Evolutionary conservation across 2,329 filamentous ascomycete species (phyloP), one percentile per base, ranked within the genome.

Genomic region (Trichoderma sp.): DNA sequence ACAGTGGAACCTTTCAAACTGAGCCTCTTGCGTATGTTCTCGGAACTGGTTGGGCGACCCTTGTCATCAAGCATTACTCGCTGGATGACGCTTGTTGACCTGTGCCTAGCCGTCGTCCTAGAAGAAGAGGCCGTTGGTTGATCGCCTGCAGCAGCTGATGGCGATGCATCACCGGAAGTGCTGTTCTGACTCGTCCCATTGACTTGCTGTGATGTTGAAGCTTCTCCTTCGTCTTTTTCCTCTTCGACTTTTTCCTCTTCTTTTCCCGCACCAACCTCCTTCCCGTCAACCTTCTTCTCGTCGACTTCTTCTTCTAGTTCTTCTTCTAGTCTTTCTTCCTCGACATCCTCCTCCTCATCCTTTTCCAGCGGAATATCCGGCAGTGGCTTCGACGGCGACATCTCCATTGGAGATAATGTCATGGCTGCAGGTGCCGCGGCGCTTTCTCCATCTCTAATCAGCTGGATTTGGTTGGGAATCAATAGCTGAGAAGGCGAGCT

Each of bases 1-100:
- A 84, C 82, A 2, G 81, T 83, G 13, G 84, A 86, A 10, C 72
- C 82, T 78, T 75, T 84, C 76, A 72, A 76, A 77, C 73, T 81
- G 78, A 72, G 79, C 76, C 77, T 81, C 70, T 81, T 79, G 48
- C 82, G 76, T 34, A 76, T 74, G 15, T 80, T 76, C 29, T 84
- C 81, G 2, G 80, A 71, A 45, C 81, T 80, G 5, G 80, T 75
- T 4, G 82, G 73, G n/a, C 80, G 80, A 6, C 81, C 82, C 32
- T 84, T 78, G 48, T 84, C 82, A 65, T 87, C 83, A 22, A 89
- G 75, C 9, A 87, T 80, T 27, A 89, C 81, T 22, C 86, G 82
- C 70, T 88, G 87, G 53, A 90, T 89, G 61, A 90, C 84, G 72
- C 87, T 90, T 19, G 82, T 81, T n/a, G 85, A 85, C 34, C 84